phyloP scores from a whole-genome alignment of 106 monocot species.

The Alisma plantagoaquatica region DNA sequence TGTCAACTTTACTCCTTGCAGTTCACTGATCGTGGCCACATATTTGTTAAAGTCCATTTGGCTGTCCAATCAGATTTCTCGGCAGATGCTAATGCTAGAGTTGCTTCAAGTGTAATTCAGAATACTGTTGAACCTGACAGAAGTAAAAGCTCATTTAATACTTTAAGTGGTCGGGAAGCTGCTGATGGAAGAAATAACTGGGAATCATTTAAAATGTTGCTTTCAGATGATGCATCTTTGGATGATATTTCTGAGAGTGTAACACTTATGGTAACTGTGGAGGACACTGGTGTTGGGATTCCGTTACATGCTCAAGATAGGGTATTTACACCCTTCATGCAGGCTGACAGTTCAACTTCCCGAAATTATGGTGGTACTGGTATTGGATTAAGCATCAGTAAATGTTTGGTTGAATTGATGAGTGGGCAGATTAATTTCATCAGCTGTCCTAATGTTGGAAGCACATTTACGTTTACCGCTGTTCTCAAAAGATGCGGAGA shows the following conservation, averaged over 20 bases:
- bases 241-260: constrained; percentile 25
- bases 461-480: constrained; percentile 91
- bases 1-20: too few relatives aligned
- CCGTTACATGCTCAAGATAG: constrained; percentile 78
- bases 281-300: constrained; percentile 94
- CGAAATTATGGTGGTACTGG: constrained; percentile 94
- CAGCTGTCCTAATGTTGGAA: constrained; percentile 67
- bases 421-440: constrained; percentile 71
- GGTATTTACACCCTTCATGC: constrained; percentile 97
- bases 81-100: constrained; percentile 22
- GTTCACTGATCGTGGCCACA: constrained; percentile 94
- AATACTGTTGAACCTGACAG: constrained; percentile 9
- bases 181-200: constrained; percentile 77
- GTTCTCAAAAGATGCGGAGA: constrained; percentile 33
- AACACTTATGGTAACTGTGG: constrained; percentile 65
- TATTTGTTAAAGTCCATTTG: constrained; percentile 86
- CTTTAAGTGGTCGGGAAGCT: constrained; percentile 74
- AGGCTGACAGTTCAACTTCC: constrained; percentile 95
- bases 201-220: constrained; percentile 58
- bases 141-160: constrained; percentile 22
- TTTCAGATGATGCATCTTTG: constrained; percentile 24
- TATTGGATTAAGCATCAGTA: constrained; percentile 95
- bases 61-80: constrained; percentile 34
- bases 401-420: constrained; percentile 96
- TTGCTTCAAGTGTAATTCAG: constrained; percentile 21